Evolutionary conservation across 1,139 yeast species (phyloP).

Genomic region (Candida anutae): DNA sequence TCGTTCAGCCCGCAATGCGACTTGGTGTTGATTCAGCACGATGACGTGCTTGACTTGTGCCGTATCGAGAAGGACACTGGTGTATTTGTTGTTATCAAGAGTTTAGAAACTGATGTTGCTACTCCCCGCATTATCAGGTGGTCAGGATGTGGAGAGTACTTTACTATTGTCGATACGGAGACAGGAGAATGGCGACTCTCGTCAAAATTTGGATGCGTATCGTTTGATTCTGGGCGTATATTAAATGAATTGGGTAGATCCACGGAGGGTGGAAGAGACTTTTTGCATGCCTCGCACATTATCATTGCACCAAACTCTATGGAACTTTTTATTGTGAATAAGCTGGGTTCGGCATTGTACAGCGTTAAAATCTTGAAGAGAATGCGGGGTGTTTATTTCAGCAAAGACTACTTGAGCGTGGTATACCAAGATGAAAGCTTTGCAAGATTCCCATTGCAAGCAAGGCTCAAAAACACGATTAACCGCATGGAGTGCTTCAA

Average conservation of each 20-base stretch:
- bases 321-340: constrained; percentile 16
- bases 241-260: constrained; percentile 17
- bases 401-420: constrained; percentile 21
- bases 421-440: constrained; percentile 14
- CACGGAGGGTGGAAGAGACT: constrained; percentile 11
- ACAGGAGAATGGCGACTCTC: constrained; percentile 26
- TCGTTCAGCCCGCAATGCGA: constrained; percentile 21
- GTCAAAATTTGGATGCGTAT: constrained; percentile 28
- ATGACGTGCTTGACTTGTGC: not conserved
- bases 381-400: constrained; percentile 14
- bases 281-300: constrained; percentile 17
- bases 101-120: too few relatives aligned
- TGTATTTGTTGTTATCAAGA: too few relatives aligned
- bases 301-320: constrained; percentile 21
- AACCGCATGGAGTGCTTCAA: constrained; percentile 14
- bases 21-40: constrained; percentile 12
- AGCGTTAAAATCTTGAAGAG: constrained; percentile 15
- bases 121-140: constrained; percentile 13
- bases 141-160: constrained; percentile 34
- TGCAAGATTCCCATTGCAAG: constrained; percentile 24
- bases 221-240: constrained; percentile 21
- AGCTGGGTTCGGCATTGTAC: constrained; percentile 12
- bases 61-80: not conserved
- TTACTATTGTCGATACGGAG: constrained; percentile 13
- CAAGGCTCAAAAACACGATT: constrained; percentile 22